These are phyloP conservation scores for Capsicum baccatum DNA, from an alignment of 257 asterid species.

Conservation along the genomic window DNA sequence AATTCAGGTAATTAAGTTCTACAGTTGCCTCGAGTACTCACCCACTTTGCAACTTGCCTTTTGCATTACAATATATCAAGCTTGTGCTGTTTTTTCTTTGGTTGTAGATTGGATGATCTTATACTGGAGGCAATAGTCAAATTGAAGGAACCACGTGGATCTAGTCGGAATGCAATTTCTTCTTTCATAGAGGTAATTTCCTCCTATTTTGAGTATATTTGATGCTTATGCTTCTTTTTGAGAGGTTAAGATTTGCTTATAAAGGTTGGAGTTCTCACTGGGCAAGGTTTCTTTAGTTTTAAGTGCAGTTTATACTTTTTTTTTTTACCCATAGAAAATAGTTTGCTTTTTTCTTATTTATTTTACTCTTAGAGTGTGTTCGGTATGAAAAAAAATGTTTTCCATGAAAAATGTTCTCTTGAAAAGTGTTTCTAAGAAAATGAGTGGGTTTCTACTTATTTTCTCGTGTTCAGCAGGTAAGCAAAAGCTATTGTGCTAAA, in stretches of 20 bases:
- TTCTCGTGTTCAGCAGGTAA: too few relatives aligned
- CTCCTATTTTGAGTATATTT: background rate
- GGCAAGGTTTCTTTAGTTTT: slow-evolving; percentile 10
- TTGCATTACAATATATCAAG: background rate
- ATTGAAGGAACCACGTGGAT: slow-evolving; percentile 95
- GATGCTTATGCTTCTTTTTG: slow-evolving; percentile 22
- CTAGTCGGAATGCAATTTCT: slow-evolving; percentile 67
- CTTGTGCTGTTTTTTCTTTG: slow-evolving; percentile 28
- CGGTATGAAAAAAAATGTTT: too few relatives aligned
- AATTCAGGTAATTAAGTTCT: background rate
- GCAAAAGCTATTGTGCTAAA: too few relatives aligned
- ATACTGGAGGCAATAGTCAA: slow-evolving; percentile 81
- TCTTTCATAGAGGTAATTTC: slow-evolving; percentile 74
- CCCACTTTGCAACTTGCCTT: background rate
- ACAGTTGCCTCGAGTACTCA: slow-evolving; percentile 10
- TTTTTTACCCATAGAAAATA: background rate
- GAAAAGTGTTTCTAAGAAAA: too few relatives aligned
- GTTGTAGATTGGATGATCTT: slow-evolving; percentile 71
- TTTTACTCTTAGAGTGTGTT: background rate
- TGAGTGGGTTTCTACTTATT: too few relatives aligned
- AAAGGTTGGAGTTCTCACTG: slow-evolving; percentile 14
- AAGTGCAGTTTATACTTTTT: background rate
- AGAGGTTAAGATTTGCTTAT: background rate
- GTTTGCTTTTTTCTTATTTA: background rate
- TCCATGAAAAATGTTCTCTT: too few relatives aligned